These are phyloP conservation scores for Sambucus nigra DNA, from an alignment of 129 eudicot genomes.

Conservation along the genomic window DNA sequence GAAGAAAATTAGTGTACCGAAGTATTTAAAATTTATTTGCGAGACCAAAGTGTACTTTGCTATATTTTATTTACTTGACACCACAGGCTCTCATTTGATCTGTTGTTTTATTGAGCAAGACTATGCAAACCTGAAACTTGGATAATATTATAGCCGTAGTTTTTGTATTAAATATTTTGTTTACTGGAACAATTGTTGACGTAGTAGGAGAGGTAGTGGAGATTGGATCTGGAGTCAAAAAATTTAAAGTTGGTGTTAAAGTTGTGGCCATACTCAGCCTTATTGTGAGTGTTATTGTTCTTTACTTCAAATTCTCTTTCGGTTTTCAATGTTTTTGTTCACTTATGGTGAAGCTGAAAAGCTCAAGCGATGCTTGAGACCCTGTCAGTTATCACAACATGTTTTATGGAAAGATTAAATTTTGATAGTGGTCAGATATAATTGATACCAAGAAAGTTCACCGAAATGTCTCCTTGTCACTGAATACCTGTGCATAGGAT, in stretches of 20 bases:
- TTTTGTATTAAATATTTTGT: not conserved
- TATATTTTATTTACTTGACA: no score
- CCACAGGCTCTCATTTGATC: not conserved
- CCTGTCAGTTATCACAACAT: not conserved
- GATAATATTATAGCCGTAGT: no score
- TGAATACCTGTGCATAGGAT: no score
- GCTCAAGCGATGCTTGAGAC: not conserved
- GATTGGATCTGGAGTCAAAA: constrained; percentile 19
- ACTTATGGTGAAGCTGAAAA: not conserved
- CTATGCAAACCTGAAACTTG: no score
- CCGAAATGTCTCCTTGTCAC: no score
- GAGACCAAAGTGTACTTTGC: no score
- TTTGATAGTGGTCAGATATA: no score
- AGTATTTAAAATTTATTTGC: no score
- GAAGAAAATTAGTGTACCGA: no score
- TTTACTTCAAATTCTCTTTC: not conserved
- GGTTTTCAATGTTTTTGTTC: not conserved
- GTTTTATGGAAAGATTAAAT: not conserved
- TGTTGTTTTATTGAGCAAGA: not conserved
- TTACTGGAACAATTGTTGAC: constrained; percentile 17
- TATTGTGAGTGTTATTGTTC: constrained; percentile 9
- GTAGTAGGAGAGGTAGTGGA: constrained; percentile 27
- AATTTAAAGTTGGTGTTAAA: constrained; percentile 29
- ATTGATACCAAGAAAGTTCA: no score
- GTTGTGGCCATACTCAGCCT: constrained; percentile 21